Conservation (phyloP, 495 filamentous ascomycete species). For the Astrothelium subdiscretum region DNA sequence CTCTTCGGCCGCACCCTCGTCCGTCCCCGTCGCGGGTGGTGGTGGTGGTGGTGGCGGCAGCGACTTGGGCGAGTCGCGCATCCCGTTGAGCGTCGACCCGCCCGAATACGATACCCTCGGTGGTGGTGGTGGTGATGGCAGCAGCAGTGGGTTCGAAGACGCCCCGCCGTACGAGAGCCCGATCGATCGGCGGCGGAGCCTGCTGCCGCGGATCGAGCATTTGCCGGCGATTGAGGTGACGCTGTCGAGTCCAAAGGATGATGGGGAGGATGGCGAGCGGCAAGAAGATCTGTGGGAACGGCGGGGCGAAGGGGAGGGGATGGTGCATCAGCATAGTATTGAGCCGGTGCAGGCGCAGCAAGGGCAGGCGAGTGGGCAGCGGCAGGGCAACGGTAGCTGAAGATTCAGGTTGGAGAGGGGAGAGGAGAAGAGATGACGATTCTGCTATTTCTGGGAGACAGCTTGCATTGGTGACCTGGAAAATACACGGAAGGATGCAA, state of each 20-base stretch:
- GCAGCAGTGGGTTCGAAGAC: slow-evolving; percentile 11
- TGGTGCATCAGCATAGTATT: neutral
- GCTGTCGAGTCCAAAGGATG: neutral
- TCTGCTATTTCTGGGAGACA: no score
- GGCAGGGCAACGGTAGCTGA: neutral
- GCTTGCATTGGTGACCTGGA: no score
- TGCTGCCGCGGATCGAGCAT: neutral
- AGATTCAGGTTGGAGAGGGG: neutral
- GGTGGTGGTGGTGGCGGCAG: neutral
- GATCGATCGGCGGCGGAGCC: neutral
- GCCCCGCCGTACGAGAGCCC: slow-evolving; percentile 22
- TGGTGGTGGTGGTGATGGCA: no score
- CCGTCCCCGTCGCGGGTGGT: no score
- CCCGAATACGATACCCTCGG: neutral
- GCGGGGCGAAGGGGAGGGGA: neutral
- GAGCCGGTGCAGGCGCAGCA: neutral
- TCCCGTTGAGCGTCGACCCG: slow-evolving; percentile 2
- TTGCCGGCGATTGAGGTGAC: slow-evolving; percentile 2
- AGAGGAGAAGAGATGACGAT: no score
- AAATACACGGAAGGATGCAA: neutral
- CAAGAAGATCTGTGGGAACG: neutral
- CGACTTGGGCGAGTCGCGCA: neutral
- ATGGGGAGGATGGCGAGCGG: neutral
- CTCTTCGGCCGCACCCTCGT: slow-evolving; percentile 12
- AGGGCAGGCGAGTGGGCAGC: neutral